Conservation (phyloP, 2,329 filamentous ascomycete genomes). For the Penicillium frequentans region DNA sequence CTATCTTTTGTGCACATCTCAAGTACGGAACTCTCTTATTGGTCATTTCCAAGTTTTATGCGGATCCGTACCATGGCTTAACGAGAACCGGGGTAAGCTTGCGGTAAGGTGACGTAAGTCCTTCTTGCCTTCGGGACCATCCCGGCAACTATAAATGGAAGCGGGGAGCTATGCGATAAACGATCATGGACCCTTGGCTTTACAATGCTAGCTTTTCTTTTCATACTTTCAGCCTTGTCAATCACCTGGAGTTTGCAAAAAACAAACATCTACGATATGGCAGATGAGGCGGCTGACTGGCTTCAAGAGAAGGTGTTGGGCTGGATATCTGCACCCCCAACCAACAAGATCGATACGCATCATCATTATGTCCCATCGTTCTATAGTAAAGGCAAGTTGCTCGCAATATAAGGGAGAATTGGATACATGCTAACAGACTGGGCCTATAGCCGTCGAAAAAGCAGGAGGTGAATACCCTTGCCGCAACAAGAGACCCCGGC, state of each 20-base stretch:
- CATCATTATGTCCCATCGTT: constrained; percentile 25
- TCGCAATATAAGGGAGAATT: not conserved
- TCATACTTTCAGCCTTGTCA: not conserved
- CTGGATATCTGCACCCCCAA: constrained; percentile 15
- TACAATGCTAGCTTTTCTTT: not conserved
- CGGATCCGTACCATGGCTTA: too few species aligned
- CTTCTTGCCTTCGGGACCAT: not conserved
- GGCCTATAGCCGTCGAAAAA: constrained; percentile 15
- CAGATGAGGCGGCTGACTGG: constrained; percentile 15
- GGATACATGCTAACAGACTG: not conserved
- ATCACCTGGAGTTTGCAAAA: not conserved
- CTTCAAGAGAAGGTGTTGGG: constrained; percentile 17
- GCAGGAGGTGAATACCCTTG: constrained; percentile 9
- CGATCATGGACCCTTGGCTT: not conserved
- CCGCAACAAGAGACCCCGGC: not conserved
- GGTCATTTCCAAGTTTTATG: too few species aligned
- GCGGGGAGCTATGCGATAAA: too few species aligned
- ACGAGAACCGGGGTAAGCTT: too few species aligned
- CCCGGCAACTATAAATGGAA: not conserved
- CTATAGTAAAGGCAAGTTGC: constrained; percentile 19
- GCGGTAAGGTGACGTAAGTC: too few species aligned
- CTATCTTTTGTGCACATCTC: too few species aligned
- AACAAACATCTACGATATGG: constrained; percentile 2
- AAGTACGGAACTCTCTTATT: too few species aligned
- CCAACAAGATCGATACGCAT: constrained; percentile 27